Base-by-base conservation (phyloP, 116 monocot genomes). In the Phalaenopsis hybrid region DNA sequence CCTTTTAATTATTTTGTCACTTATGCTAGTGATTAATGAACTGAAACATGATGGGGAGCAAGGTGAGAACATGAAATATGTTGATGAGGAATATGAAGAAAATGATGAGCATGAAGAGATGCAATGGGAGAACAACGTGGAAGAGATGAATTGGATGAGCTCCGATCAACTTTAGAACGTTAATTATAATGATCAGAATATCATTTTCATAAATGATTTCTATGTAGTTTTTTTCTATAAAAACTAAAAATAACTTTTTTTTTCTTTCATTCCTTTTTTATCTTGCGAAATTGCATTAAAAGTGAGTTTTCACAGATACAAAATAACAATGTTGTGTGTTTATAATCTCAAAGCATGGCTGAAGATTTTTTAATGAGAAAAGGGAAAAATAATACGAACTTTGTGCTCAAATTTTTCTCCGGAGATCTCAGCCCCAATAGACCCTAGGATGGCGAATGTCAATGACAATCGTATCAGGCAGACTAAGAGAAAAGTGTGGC, bases 101-200 rank as follows among this genome's bases (percentile, higher is more conserved):
- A 55, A 55, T 5, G 78, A 73, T 48, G 80, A 80, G 2, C 28
- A 4, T 9, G 31, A 59, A 55, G 74, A 76, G 63, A 82, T 74
- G 52, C 85, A 87, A 25, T 43, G 68, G 79, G 90, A 92, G 74
- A 94, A 89, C 17, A 83, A 57, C 41, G 15, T 55, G 55, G 55
- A 55, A 15, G 94, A 92, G 79, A 92, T 81, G 86, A 86, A 86
- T 81, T 96, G 96, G 96, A 92, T 94, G 94, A 94, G 91, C 83
- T 91, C 94, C 11, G 94, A 78, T 41, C 96, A 94, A 87, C 90
- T 96, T 28, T 94, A 94, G 96, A 94, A 85, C 80, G 85, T 87
- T 48, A 80, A 89, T 69, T 83, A 74, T 73, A 81, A 79, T 74
- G 81, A 82, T 25, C 49, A 83, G 3, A 72, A 9, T 4, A 37